Evolutionary conservation across 2,329 filamentous ascomycete genomes (phyloP).

Genomic region (Fusarium buxicola): DNA sequence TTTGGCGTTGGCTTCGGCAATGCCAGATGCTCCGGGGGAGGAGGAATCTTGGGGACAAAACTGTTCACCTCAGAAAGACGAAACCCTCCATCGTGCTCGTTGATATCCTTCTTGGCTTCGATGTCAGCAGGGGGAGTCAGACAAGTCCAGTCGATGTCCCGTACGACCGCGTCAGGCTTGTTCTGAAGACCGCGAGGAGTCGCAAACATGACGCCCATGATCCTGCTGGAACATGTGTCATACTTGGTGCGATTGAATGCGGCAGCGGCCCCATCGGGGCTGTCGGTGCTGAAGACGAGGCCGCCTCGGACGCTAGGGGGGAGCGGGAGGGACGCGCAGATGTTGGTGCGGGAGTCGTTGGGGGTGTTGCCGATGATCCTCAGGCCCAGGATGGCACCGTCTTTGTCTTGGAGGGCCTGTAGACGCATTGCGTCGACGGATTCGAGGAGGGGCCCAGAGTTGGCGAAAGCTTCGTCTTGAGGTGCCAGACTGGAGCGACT

Average conservation of each 20-base stretch:
- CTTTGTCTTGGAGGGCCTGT: conserved; percentile 4
- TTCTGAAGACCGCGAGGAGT: neutral
- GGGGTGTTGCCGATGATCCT: conserved; percentile 4
- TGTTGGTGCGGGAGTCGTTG: neutral
- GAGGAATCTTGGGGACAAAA: neutral
- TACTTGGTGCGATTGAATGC: neutral
- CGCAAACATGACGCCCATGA: conserved; percentile 26
- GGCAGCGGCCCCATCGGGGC: neutral
- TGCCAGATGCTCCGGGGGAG: neutral
- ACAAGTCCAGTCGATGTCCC: conserved; percentile 19
- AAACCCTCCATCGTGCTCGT: neutral
- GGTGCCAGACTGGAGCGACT: too few species aligned
- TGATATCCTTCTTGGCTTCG: neutral
- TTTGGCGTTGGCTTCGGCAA: too few species aligned
- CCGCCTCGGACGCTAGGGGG: neutral
- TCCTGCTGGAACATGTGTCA: neutral
- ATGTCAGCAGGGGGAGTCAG: neutral
- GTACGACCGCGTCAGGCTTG: neutral
- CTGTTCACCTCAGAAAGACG: conserved; percentile 1
- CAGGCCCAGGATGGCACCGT: conserved; percentile 5
- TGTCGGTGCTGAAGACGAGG: conserved; percentile 15
- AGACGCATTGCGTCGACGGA: conserved; percentile 26
- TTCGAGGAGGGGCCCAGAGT: neutral
- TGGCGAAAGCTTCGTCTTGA: too few species aligned
- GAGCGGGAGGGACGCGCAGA: conserved; percentile 12